Evolutionary conservation across 2,329 filamentous ascomycete genomes (phyloP), one percentile per base, ranked within the genome.

Genomic region (Cordyceps fumosorosea): DNA sequence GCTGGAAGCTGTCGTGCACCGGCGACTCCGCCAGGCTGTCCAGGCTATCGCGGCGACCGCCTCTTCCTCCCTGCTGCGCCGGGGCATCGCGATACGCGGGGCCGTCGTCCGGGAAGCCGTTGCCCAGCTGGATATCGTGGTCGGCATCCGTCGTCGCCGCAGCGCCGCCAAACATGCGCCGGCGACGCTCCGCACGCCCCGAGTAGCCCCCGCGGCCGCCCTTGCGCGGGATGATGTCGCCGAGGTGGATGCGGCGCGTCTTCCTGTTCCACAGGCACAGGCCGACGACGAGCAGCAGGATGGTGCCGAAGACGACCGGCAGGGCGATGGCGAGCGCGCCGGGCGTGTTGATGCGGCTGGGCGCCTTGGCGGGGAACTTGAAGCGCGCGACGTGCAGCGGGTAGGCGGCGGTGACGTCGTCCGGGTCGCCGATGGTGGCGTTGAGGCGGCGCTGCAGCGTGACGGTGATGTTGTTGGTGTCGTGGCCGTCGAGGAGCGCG

Each of bases 241-340:
- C 81, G 53, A 85, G 68, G 5, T 74, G 72, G 64, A 85, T 82
- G 64, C 70, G 70, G 62, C 83, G 78, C n/a, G 75, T 72, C 67
- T 79, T 76, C 60, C 77, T 75, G 72, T 84, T 83, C 77, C 78
- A 84, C 76, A 87, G 60, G 74, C 81, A 77, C 72, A 85, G 70
- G 72, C 87, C 76, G 74, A 86, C 50, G 67, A 84, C 63, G 65
- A 81, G 74, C 55, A 84, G 64, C 48, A 75, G 54, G 60, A 83
- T 72, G 67, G 79, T 74, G 56, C 77, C 79, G n/a, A 83, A 71
- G 22, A 81, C 73, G 60, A 75, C 72, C 20, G 83, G 83, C 6
- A 86, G 74, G 16, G 78, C 83, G 66, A 86, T 82, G 68, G 77
- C 76, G 51, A 86, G 73, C 32, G 77, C 80, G 11, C 74, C 66